Evolutionary conservation across 768 basidiomycete genomes (phyloP).

Genomic region (Lactifluus hygrophoroides): DNA sequence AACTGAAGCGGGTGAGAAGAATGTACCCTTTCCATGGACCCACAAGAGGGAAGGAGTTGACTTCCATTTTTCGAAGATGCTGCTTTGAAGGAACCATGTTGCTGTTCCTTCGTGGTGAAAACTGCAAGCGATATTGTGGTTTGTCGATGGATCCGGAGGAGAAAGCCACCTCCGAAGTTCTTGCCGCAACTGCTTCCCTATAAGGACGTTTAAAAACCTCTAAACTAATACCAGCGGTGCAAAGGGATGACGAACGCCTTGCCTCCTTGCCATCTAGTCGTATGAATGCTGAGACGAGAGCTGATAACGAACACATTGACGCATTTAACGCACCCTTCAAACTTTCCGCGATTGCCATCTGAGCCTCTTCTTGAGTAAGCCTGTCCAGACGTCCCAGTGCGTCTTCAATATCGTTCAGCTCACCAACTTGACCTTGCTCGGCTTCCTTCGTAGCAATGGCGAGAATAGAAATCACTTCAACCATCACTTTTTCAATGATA

Average conservation of each 20-base stretch:
- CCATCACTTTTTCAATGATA: neutral
- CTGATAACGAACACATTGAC: neutral
- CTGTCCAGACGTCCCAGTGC: neutral
- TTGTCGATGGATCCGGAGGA: too few species aligned
- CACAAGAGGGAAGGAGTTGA: too few species aligned
- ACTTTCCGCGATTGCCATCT: neutral
- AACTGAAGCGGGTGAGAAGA: neutral
- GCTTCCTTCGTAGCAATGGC: neutral
- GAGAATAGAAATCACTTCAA: neutral
- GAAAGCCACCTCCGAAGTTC: too few species aligned
- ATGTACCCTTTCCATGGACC: neutral
- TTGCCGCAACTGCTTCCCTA: too few species aligned
- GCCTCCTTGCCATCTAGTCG: neutral
- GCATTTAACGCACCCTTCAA: neutral
- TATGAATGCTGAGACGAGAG: neutral
- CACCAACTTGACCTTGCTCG: neutral
- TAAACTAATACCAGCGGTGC: neutral
- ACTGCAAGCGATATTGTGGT: too few species aligned
- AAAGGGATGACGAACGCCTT: too few species aligned
- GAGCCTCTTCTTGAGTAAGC: too few species aligned
- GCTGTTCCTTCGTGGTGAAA: too few species aligned
- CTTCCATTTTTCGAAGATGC: too few species aligned
- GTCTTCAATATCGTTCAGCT: neutral
- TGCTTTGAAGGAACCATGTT: too few species aligned
- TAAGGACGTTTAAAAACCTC: neutral